Conservation (phyloP, 352 stramenopile genomes). For the Phytophthora tentaculata region DNA sequence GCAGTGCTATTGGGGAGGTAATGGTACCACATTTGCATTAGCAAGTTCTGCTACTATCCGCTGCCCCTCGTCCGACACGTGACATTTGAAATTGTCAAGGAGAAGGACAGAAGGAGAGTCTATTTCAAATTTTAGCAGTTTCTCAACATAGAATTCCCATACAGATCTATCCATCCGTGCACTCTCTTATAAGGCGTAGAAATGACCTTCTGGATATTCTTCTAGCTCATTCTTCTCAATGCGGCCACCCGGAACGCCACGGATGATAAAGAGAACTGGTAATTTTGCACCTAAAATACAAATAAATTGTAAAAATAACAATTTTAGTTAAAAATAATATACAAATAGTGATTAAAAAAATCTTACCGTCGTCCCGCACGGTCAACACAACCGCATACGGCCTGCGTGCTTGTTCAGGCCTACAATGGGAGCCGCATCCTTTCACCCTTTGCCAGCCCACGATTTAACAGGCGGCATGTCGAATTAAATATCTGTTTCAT, state of each 20-base stretch:
- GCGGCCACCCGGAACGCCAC: background rate
- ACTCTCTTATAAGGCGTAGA: background rate
- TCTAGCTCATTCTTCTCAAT: background rate
- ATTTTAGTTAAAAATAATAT: background rate
- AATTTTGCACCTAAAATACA: background rate
- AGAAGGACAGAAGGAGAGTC: background rate
- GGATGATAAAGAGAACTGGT: background rate
- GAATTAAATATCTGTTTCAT: no score
- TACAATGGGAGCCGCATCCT: no score
- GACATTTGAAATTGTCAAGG: conserved; percentile 1
- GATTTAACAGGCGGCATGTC: no score
- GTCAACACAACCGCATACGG: no score
- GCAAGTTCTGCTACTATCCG: background rate
- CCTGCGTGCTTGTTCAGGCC: no score
- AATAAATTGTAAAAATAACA: background rate
- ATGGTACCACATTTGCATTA: background rate
- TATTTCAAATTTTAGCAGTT: conserved; percentile 3
- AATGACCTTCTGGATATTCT: background rate
- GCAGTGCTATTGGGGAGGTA: background rate
- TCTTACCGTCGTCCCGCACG: conserved; percentile 3
- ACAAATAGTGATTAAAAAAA: conserved; percentile 5
- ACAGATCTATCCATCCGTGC: background rate
- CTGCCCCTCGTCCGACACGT: background rate
- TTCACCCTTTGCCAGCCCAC: no score
- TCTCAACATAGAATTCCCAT: background rate